Evolutionary conservation across 2,329 filamentous ascomycete genomes (phyloP).

Genomic region (Aureobasidium leucospermi): DNA sequence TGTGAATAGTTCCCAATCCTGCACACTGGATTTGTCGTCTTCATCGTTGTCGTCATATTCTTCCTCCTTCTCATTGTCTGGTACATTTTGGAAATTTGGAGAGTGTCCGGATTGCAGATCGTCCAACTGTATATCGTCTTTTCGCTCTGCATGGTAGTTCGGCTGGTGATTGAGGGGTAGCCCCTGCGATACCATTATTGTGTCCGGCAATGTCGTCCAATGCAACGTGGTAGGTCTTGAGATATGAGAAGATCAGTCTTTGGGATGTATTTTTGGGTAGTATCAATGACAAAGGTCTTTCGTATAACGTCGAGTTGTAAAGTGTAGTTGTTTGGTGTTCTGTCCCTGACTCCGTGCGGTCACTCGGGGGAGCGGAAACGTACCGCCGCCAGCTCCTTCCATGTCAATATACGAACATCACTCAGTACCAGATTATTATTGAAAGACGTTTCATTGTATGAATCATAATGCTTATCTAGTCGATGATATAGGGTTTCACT

Average conservation of each 20-base stretch:
- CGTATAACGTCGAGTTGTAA: no score
- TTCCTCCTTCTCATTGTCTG: background rate
- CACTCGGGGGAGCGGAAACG: background rate
- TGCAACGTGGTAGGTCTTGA: no score
- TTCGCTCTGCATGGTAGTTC: background rate
- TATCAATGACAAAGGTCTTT: no score
- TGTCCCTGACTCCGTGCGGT: background rate
- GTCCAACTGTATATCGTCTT: background rate
- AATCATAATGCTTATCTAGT: slow-evolving; percentile 15
- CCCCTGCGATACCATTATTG: background rate
- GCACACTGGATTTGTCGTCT: background rate
- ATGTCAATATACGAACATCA: background rate
- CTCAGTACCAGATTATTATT: background rate
- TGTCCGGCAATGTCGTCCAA: background rate
- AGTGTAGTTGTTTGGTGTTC: background rate
- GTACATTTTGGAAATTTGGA: background rate
- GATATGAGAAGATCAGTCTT: no score
- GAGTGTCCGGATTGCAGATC: background rate
- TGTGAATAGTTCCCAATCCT: slow-evolving; percentile 40
- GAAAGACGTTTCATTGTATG: background rate
- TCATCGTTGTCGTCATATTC: background rate
- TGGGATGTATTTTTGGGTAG: no score
- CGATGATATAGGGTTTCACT: slow-evolving; percentile 49
- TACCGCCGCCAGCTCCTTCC: background rate
- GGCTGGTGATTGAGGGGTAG: background rate